These are phyloP conservation scores for Escovopsis sp. DNA, from an alignment of 2,329 filamentous ascomycete genomes.

Conservation along the genomic window DNA sequence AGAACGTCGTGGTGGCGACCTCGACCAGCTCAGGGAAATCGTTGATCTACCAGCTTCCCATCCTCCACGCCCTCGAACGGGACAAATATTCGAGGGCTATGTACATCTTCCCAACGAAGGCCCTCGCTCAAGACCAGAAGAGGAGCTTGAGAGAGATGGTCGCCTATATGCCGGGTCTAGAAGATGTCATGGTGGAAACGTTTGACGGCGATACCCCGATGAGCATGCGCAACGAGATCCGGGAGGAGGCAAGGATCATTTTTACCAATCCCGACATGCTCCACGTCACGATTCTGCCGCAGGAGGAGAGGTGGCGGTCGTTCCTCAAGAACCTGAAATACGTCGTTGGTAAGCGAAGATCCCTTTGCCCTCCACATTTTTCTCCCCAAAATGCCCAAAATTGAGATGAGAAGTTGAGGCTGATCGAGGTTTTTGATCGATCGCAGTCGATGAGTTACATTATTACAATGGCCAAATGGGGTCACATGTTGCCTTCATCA, in stretches of 20 bases:
- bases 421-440: too few species aligned
- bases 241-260: slow-evolving; percentile 80
- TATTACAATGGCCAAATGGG: slow-evolving; percentile 94
- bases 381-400: background rate
- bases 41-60: slow-evolving; percentile 91
- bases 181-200: slow-evolving; percentile 69
- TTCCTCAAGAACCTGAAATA: slow-evolving; percentile 83
- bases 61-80: slow-evolving; percentile 70
- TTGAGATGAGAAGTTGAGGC: too few species aligned
- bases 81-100: slow-evolving; percentile 68
- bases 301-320: slow-evolving; percentile 76
- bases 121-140: slow-evolving; percentile 84
- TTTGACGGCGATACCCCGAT: slow-evolving; percentile 93
- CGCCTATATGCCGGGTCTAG: slow-evolving; percentile 61
- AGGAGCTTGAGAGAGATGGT: slow-evolving; percentile 77
- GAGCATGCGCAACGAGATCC: slow-evolving; percentile 58
- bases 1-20: slow-evolving; percentile 82
- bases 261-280: slow-evolving; percentile 99
- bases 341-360: slow-evolving; percentile 48
- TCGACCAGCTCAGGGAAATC: slow-evolving; percentile 96
- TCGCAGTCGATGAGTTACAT: slow-evolving; percentile 64
- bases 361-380: background rate
- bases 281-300: slow-evolving; percentile 81
- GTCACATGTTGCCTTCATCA: slow-evolving; percentile 85
- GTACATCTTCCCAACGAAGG: slow-evolving; percentile 98